Evolutionary conservation across 1,139 yeast species (phyloP).

Genomic region (Candida sojae): DNA sequence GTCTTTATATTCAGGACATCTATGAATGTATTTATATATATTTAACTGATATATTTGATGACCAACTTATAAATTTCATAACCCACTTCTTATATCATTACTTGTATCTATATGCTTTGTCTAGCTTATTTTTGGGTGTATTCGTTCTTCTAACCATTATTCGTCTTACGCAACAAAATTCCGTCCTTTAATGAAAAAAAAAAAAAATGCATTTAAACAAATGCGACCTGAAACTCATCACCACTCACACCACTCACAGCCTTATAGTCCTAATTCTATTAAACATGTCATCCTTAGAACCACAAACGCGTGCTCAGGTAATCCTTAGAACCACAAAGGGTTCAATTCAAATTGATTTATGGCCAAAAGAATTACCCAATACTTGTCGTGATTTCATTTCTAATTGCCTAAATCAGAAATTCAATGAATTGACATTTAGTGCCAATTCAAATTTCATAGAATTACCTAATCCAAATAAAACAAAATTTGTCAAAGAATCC

Average conservation of each 20-base stretch:
- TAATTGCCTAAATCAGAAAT: constrained; percentile 46
- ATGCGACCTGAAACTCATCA: neutral
- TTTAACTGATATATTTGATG: too few relatives aligned
- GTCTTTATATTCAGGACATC: too few relatives aligned
- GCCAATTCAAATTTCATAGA: constrained; percentile 23
- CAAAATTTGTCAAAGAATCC: constrained; percentile 47
- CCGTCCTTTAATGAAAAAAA: too few relatives aligned
- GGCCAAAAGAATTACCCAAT: constrained; percentile 70
- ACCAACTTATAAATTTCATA: too few relatives aligned
- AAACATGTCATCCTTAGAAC: constrained; percentile 37
- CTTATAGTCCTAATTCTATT: too few relatives aligned
- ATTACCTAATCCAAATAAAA: constrained; percentile 24
- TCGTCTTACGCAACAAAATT: too few relatives aligned
- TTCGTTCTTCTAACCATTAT: too few relatives aligned
- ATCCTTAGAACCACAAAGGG: constrained; percentile 62
- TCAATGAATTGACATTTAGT: constrained; percentile 41
- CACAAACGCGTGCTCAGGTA: constrained; percentile 63
- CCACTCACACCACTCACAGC: neutral
- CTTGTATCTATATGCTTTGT: too few relatives aligned
- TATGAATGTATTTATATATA: too few relatives aligned
- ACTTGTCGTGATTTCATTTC: constrained; percentile 51
- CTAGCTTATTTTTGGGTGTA: too few relatives aligned
- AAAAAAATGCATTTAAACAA: too few relatives aligned
- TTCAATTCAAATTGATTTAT: constrained; percentile 57
- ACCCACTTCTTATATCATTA: too few relatives aligned